A percentile compares a stretch with the other conserved stretches of the same genome.
Conservation (phyloP, 768 basidiomycete genomes). For the Xerocomus brunneocitrinus region DNA sequence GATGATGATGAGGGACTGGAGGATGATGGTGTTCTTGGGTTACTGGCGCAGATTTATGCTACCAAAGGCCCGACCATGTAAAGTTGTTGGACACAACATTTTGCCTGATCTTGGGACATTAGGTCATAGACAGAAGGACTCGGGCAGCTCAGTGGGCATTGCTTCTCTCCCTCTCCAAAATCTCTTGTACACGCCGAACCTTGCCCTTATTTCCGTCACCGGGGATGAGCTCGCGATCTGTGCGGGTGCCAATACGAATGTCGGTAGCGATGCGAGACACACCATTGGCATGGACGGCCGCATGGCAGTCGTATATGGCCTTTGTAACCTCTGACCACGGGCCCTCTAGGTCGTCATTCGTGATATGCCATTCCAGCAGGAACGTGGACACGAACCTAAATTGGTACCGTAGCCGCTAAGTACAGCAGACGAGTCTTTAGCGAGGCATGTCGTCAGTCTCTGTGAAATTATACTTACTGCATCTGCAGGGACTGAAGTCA, state of each 20-base stretch:
- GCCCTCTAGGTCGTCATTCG: constrained; percentile 49
- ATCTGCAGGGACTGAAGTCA: constrained; percentile 21
- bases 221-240: constrained; percentile 56
- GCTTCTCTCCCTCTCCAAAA: constrained; percentile 44
- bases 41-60: constrained; percentile 85
- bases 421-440: constrained; percentile 5
- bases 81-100: not conserved
- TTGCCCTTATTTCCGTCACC: constrained; percentile 78
- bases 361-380: not conserved
- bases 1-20: constrained; percentile 63
- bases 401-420: constrained; percentile 89
- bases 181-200: constrained; percentile 74
- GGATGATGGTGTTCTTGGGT: constrained; percentile 80
- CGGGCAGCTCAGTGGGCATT: not conserved
- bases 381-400: constrained; percentile 44
- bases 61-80: constrained; percentile 47
- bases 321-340: constrained; percentile 81
- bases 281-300: constrained; percentile 75
- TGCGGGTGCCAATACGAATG: constrained; percentile 90
- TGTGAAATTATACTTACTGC: constrained; percentile 31
- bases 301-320: constrained; percentile 89
- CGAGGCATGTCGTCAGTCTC: constrained; percentile 31
- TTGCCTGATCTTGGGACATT: not conserved
- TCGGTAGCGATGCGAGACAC: constrained; percentile 82
- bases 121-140: not conserved